A percentile compares a stretch with the other conserved stretches of the same genome.
These are phyloP conservation scores for Zea mays DNA, from an alignment of 176 grass and related monocot genomes.

Conservation along the genomic window DNA sequence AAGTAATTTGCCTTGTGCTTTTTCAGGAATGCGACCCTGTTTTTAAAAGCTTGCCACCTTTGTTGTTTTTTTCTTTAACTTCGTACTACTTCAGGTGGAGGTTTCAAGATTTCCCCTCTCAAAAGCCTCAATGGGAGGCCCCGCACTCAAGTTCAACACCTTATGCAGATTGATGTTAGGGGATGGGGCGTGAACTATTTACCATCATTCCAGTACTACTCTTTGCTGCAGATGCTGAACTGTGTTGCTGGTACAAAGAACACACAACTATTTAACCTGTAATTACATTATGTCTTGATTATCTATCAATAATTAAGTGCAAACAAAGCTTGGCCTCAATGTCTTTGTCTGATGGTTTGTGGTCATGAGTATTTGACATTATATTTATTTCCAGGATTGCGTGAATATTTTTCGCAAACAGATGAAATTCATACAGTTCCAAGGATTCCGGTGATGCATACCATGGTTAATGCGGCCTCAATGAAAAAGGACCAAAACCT, in stretches of 20 bases:
- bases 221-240: constrained; percentile 95
- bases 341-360: constrained; percentile 20
- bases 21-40: not conserved
- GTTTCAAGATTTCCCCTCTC: constrained; percentile 96
- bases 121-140: constrained; percentile 65
- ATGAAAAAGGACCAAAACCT: constrained; percentile 54
- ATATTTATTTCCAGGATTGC: constrained; percentile 68
- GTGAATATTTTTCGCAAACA: constrained; percentile 87
- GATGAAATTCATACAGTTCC: constrained; percentile 66
- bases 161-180: constrained; percentile 99
- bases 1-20: constrained; percentile 59
- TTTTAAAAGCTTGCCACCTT: constrained; percentile 23
- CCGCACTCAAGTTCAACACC: constrained; percentile 86
- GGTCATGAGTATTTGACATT: not conserved
- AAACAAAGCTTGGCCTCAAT: not conserved
- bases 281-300: constrained; percentile 25
- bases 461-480: constrained; percentile 42
- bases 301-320: not conserved
- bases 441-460: constrained; percentile 82
- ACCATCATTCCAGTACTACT: constrained; percentile 92
- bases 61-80: constrained; percentile 22
- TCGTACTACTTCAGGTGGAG: constrained; percentile 69
- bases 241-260: constrained; percentile 79
- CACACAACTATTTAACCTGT: constrained; percentile 38
- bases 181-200: constrained; percentile 82